phyloP scores from a whole-genome alignment of 352 stramenopile species.

The Phytophthora vignae region DNA sequence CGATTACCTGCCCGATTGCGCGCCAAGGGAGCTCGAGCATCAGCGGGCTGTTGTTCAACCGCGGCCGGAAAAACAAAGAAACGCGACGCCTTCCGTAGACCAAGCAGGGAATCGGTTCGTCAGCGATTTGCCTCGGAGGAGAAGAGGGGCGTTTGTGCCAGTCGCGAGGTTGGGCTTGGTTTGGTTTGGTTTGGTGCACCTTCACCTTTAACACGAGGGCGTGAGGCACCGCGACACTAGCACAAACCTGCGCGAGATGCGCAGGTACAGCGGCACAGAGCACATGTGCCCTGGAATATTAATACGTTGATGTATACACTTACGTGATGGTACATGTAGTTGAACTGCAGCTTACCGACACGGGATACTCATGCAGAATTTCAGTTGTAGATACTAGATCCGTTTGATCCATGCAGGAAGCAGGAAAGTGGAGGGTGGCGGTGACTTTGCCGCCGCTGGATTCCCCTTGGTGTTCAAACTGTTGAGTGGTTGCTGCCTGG shows the following conservation, averaged over 20 bases:
- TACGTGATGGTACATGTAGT: conserved; percentile 1
- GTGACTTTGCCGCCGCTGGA: conserved; percentile 1
- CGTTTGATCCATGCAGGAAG: conserved; percentile 5
- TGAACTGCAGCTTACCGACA: conserved; percentile 12
- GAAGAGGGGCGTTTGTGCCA: conserved; percentile 11
- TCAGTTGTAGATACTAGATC: background rate
- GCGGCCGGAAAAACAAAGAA: conserved; percentile 2
- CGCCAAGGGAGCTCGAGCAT: conserved; percentile 1
- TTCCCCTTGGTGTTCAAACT: background rate
- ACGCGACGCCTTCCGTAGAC: conserved; percentile 1
- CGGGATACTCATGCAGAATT: background rate
- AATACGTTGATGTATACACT: background rate
- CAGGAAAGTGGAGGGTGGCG: background rate
- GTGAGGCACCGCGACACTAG: background rate
- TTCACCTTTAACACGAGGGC: conserved; percentile 1
- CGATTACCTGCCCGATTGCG: conserved; percentile 27
- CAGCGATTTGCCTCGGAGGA: conserved; percentile 27
- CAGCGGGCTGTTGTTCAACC: background rate
- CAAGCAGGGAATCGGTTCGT: conserved; percentile 14
- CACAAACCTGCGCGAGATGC: background rate
- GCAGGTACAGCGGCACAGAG: background rate
- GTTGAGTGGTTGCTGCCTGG: background rate
- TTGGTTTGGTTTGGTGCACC: too few species aligned
- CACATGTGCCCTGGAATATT: background rate
- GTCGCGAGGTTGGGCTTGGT: conserved; percentile 8